Percentiles rank a stretch among this genome's conserved stretches.
These are phyloP conservation scores for Amphibolis antarctica DNA, from an alignment of 106 monocot species.

Conservation along the genomic window DNA sequence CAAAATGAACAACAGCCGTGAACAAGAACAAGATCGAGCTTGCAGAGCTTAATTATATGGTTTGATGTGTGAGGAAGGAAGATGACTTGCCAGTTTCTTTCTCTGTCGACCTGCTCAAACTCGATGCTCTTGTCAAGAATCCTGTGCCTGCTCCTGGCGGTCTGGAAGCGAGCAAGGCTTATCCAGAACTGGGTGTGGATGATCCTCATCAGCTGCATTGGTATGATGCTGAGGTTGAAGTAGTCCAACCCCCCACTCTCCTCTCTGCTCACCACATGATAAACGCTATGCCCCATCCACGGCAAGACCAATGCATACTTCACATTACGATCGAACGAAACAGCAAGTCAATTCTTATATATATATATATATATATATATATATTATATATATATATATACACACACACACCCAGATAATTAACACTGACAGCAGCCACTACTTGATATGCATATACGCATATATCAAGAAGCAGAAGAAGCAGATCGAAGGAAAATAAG, in stretches of 20 bases:
- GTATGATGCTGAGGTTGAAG: slow-evolving; percentile 14
- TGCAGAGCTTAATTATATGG: too few relatives aligned
- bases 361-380: too few relatives aligned
- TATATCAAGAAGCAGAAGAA: not conserved
- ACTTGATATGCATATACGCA: too few relatives aligned
- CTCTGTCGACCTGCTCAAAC: slow-evolving; percentile 69
- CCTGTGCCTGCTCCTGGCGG: slow-evolving; percentile 42
- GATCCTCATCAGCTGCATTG: slow-evolving; percentile 13
- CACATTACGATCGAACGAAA: not conserved
- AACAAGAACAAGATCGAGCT: not conserved
- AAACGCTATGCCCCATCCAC: slow-evolving; percentile 24
- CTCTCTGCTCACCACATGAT: slow-evolving; percentile 1
- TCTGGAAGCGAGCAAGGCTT: slow-evolving; percentile 43
- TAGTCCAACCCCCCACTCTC: slow-evolving; percentile 6
- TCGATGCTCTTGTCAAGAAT: slow-evolving; percentile 48
- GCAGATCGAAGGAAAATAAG: not conserved
- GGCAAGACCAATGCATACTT: slow-evolving; percentile 55
- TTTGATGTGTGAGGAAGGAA: not conserved
- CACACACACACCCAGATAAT: too few relatives aligned
- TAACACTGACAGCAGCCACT: too few relatives aligned
- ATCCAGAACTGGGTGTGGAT: slow-evolving; percentile 54
- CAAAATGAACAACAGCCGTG: not conserved
- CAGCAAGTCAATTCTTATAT: not conserved
- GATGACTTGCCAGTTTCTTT: slow-evolving; percentile 38
- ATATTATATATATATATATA: too few relatives aligned